Evolutionary conservation across 2,329 filamentous ascomycete species (phyloP).

Genomic region (Aspergillus fijiensis): DNA sequence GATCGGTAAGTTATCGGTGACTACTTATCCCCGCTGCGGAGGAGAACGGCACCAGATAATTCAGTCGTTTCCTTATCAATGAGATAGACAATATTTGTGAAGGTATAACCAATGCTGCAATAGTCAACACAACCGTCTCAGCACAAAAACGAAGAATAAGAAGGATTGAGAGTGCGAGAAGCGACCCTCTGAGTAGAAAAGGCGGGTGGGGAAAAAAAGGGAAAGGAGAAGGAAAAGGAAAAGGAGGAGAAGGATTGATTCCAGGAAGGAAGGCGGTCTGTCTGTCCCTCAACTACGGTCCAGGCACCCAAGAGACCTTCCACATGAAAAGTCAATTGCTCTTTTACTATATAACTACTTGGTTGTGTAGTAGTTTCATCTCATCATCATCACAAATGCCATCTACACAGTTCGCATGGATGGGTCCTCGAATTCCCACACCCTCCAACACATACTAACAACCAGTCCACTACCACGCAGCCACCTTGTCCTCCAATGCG

Average conservation of each 20-base stretch:
- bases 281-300: neutral
- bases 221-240: neutral
- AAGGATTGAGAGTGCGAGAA: too few relatives aligned
- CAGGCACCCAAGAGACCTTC: neutral
- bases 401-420: too few relatives aligned
- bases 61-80: neutral
- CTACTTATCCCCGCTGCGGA: conserved; percentile 2
- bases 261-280: neutral
- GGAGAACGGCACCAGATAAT: neutral
- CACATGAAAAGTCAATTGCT: neutral
- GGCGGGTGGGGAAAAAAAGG: neutral
- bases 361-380: too few relatives aligned
- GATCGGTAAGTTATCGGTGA: neutral
- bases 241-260: neutral
- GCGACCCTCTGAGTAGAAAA: neutral
- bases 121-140: neutral
- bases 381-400: too few relatives aligned
- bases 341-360: too few relatives aligned
- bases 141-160: neutral
- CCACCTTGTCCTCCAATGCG: neutral
- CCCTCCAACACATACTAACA: too few relatives aligned
- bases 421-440: too few relatives aligned
- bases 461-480: too few relatives aligned
- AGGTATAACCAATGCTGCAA: neutral
- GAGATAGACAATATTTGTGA: neutral